These are phyloP conservation scores for Furcasterigmium furcatum DNA, from an alignment of 2,329 filamentous ascomycete genomes.

Conservation along the genomic window DNA sequence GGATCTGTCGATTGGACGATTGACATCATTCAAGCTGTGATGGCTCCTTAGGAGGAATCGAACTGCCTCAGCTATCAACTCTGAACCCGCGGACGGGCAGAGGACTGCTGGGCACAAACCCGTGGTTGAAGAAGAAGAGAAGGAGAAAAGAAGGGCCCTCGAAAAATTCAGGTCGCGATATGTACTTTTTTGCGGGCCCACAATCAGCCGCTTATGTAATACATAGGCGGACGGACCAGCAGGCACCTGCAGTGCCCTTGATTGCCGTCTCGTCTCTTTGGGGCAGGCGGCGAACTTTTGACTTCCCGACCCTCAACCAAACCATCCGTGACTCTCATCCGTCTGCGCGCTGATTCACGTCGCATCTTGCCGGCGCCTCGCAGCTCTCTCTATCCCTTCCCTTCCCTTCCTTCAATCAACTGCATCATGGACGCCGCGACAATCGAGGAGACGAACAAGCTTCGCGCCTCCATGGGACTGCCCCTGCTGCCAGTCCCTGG, in stretches of 20 bases:
- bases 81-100: constrained; percentile 59
- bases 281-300: too few species aligned
- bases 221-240: too few species aligned
- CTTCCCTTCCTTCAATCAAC: too few species aligned
- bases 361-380: too few species aligned
- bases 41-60: constrained; percentile 80
- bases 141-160: constrained; percentile 24
- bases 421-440: constrained; percentile 62
- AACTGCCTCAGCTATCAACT: constrained; percentile 81
- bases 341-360: too few species aligned
- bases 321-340: too few species aligned
- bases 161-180: constrained; percentile 11
- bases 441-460: constrained; percentile 91
- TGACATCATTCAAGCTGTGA: constrained; percentile 69
- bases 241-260: too few species aligned
- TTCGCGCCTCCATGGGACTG: constrained; percentile 84
- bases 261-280: too few species aligned
- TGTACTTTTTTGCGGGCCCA: not conserved
- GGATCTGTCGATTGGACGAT: constrained; percentile 95
- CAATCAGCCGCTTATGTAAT: not conserved
- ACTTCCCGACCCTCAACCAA: too few species aligned
- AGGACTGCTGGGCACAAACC: constrained; percentile 87
- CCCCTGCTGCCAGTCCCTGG: constrained; percentile 85
- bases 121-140: constrained; percentile 47
- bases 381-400: too few species aligned